A percentile compares a stretch with the other conserved stretches of the same genome.
Conservation (phyloP, 768 basidiomycete species). For the Termitomyces sp. region DNA sequence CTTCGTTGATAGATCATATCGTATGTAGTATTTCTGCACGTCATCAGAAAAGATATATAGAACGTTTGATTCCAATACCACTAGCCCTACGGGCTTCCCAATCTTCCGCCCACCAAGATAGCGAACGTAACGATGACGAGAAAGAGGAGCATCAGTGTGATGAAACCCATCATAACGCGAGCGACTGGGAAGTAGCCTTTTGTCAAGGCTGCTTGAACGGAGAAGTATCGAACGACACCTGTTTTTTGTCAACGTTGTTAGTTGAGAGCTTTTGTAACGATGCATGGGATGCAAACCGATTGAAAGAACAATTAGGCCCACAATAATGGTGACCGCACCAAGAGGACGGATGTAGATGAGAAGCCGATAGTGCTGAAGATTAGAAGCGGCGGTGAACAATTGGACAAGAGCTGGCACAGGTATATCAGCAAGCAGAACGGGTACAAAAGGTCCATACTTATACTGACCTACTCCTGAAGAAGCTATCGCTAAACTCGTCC, state of each 20-base stretch:
- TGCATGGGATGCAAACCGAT: conserved; percentile 12
- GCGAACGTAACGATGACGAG: conserved; percentile 17
- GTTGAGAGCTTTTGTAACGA: not conserved
- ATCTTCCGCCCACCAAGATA: conserved; percentile 15
- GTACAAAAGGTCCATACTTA: not conserved
- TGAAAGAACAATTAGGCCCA: conserved; percentile 16
- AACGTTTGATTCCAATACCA: not conserved
- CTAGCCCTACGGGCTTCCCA: conserved; percentile 1
- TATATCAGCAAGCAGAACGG: not conserved
- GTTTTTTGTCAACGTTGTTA: not conserved
- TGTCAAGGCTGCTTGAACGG: conserved; percentile 18
- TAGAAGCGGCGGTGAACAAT: conserved; percentile 16
- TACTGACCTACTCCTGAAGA: conserved; percentile 40
- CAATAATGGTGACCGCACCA: conserved; percentile 16
- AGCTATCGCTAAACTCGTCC: conserved; percentile 47
- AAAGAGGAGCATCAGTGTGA: conserved; percentile 12
- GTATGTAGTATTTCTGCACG: not conserved
- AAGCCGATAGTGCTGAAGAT: conserved; percentile 11
- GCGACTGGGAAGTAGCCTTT: conserved; percentile 20
- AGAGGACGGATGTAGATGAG: conserved; percentile 19
- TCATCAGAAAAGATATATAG: not conserved
- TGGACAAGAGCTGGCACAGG: conserved; percentile 16
- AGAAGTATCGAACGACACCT: conserved; percentile 19
- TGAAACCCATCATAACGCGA: conserved; percentile 11
- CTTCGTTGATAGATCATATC: not conserved